These are phyloP conservation scores for Blastobotrys americana DNA, from an alignment of 805 yeast genomes.

Conservation along the genomic window DNA sequence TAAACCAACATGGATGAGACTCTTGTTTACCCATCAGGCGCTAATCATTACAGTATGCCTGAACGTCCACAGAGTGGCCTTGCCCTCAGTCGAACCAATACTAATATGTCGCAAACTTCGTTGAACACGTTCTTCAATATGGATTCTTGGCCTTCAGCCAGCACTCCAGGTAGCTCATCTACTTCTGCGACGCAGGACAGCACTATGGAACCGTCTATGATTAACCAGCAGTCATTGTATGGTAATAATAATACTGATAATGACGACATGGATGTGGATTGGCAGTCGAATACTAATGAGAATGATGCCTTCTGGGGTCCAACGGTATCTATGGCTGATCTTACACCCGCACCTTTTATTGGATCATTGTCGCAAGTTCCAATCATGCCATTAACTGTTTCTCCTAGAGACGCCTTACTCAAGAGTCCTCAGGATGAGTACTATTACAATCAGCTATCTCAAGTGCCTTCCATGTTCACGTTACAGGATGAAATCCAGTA, in stretches of 20 bases:
- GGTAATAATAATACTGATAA: background rate
- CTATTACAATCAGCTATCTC: conserved; percentile 4
- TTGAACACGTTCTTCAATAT: background rate
- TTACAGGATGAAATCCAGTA: conserved; percentile 3
- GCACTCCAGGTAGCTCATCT: background rate
- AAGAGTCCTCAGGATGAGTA: conserved; percentile 11
- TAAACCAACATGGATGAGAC: background rate
- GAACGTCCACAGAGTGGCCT: background rate
- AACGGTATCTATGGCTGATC: background rate
- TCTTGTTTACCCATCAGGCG: background rate
- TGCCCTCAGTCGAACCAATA: background rate
- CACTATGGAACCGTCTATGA: too few relatives aligned
- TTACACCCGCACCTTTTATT: background rate
- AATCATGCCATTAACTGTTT: conserved; percentile 2
- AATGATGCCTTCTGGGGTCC: background rate
- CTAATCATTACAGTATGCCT: background rate
- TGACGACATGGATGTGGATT: background rate
- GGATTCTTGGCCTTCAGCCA: background rate
- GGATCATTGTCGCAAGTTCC: background rate
- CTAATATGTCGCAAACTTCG: background rate
- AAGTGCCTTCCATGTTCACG: conserved; percentile 8
- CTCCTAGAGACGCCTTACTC: conserved; percentile 9
- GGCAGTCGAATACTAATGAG: background rate
- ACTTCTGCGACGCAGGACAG: too few relatives aligned
- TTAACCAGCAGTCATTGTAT: background rate